Conservation (phyloP, 2,329 filamentous ascomycete genomes). For the Fusarium duplospermum region DNA sequence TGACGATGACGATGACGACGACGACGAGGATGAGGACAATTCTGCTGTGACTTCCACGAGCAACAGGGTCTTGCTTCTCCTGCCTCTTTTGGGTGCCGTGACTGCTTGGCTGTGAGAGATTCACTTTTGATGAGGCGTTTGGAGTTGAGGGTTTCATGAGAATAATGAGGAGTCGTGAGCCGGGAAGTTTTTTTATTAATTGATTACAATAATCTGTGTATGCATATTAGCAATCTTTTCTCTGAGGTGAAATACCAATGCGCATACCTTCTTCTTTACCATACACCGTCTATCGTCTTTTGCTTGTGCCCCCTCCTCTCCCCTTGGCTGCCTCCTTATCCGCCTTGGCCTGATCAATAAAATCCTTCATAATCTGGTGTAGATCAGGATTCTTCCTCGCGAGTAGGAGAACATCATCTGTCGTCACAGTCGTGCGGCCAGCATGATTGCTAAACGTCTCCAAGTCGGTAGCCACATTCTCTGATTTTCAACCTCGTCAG, state of each 20-base stretch:
- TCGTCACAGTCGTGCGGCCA: conserved; percentile 81
- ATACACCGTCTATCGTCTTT: conserved; percentile 42
- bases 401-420: conserved; percentile 88
- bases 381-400: conserved; percentile 89
- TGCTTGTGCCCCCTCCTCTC: conserved; percentile 47
- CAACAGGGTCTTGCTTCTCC: conserved; percentile 2
- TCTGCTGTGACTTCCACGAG: not conserved
- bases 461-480: conserved; percentile 67
- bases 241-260: not conserved
- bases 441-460: conserved; percentile 78
- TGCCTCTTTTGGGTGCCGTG: conserved; percentile 11
- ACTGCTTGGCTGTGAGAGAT: conserved; percentile 16
- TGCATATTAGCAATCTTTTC: not conserved
- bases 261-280: conserved; percentile 5
- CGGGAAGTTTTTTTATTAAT: not conserved
- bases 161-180: not conserved
- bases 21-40: conserved; percentile 1
- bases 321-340: conserved; percentile 45
- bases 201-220: not conserved
- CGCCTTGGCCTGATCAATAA: conserved; percentile 71
- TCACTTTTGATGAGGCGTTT: not conserved
- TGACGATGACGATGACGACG: not conserved
- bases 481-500: conserved; percentile 47
- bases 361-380: conserved; percentile 77
- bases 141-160: not conserved